These are phyloP conservation scores for Vitis rupestris DNA, from an alignment of 164 flowering plant genomes.

Conservation along the genomic window DNA sequence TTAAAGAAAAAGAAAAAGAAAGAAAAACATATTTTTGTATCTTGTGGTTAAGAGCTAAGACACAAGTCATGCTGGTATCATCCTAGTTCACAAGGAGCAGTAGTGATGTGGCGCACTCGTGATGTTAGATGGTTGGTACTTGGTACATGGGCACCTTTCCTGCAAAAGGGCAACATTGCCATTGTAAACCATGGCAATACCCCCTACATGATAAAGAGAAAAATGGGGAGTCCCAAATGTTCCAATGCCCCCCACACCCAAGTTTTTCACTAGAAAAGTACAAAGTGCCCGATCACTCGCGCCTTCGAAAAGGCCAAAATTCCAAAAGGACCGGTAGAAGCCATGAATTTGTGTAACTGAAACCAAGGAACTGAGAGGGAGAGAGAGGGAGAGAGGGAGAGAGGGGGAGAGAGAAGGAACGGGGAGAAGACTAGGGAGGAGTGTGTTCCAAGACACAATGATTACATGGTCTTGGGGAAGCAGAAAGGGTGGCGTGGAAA, in stretches of 20 bases:
- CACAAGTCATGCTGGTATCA: not conserved
- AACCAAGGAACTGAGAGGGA: conserved; percentile 28
- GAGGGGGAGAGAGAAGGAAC: conserved; percentile 6
- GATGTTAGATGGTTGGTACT: no score
- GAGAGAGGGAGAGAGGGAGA: conserved; percentile 16
- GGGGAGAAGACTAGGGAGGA: conserved; percentile 29
- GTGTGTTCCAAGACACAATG: conserved; percentile 98
- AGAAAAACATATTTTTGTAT: not conserved
- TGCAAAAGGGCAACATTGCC: no score
- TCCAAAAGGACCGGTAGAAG: conserved; percentile 14
- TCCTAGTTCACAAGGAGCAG: conserved; percentile 1
- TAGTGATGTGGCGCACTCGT: not conserved
- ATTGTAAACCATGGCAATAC: no score
- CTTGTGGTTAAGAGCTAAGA: not conserved
- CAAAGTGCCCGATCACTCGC: no score
- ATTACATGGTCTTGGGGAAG: conserved; percentile 81
- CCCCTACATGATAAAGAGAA: no score
- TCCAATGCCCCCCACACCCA: no score
- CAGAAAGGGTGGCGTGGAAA: conserved; percentile 75
- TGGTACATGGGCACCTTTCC: not conserved
- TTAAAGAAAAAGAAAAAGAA: not conserved
- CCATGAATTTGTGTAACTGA: conserved; percentile 24
- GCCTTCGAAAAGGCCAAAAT: not conserved
- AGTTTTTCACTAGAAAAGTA: no score
- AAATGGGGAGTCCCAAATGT: no score